Base-by-base conservation (phyloP, 352 stramenopile genomes). In the Pythium apleroticum region DNA sequence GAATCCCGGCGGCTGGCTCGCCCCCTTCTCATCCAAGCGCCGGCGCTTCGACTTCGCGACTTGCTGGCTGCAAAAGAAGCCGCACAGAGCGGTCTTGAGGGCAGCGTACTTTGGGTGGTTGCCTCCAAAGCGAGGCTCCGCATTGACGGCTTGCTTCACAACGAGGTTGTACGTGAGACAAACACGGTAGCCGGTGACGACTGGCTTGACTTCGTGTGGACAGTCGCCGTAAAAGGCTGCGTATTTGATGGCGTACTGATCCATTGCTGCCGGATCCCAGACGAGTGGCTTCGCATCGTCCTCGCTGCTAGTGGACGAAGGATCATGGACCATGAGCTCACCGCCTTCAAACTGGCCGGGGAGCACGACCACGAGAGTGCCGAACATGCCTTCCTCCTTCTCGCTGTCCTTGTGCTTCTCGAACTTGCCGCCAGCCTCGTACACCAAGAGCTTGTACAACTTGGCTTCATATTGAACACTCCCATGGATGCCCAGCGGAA, bases 331-430 rank as follows among this genome's bases (percentile, higher is more conserved):
- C 1, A 54, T 30, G 1, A 72, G 60, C 35, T 82, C 43, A 9
- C 43, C 43, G 14, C 63, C 68, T 45, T 56, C 43, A 41, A 76
- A 69, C 12, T 35, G 22, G 24, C 69, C 65, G 4, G 77, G 75
- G 14, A 83, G 61, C 55, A 81, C 55, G 4, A 86, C 58, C 46
- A 85, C 60, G 5, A 86, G 57, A 12, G 77, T 82, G 0, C 73
- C 77, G 31, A 86, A 79, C 75, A 83, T 83, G 12, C 77, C 75
- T 25, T 55, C 35, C 41, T 81, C 73, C 56, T 86, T 83, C 66
- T 86, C 77, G 45, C 69, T 86, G 55, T 86, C 77, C 45, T 75
- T 66, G 60, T 83, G 72, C n/a, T 49, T 60, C 19, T 68, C 25
- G 55, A 86, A 83, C 57, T 77, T 73, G 30, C 75, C 77, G 6